Evolutionary conservation across 2,329 filamentous ascomycete genomes (phyloP), one percentile per base, ranked within the genome.

Genomic region (Calcarisporium arbuscula): DNA sequence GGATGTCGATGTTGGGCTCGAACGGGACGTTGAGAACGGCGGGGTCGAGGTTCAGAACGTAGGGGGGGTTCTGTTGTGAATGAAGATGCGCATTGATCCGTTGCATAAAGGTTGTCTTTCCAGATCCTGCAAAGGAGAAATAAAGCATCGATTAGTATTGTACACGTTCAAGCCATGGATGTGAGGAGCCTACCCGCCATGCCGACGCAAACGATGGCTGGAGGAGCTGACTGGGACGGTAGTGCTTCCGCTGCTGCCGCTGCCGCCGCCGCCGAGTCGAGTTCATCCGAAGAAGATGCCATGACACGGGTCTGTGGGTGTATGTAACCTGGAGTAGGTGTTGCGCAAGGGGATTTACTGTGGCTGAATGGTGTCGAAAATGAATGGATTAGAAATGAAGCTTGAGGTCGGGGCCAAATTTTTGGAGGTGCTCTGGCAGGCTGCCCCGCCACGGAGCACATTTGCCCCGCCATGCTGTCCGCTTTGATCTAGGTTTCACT

Each of bases 31-130:
- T 86, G 53, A 89, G 76, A 8, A 98, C 92, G 26, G 94, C 92
- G 2, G 92, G 92, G 56, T 98, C 92, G 43, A 98, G 82, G 61
- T 98, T 98, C 56, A 98, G 80, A 39, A 96, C 88, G 60, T 98
- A 98, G 5, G 94, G 92, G 2, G 87, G 80, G 14, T 81, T 75
- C 39, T 82, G 77, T 52, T 89, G 75, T 5, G 74, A 74, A 56
- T 96, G 90, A 4, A 98, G 80, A 57, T 98, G 76, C 1, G 90
- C 83, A 60, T 95, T 95, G 53, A 98, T 92, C 52, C 92, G 80
- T 58, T 96, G 90, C 90, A 98, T 96, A 57, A 98, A 98, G 0
- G 94, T 98, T n/a, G 92, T 98, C 70, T 98, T 98, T 53, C 92
- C 92, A 12, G 88, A 94, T 50, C 92, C 82, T 85, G 47, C 30